phyloP scores from a whole-genome alignment of 352 stramenopile genomes.

The Globisporangium parvum region DNA sequence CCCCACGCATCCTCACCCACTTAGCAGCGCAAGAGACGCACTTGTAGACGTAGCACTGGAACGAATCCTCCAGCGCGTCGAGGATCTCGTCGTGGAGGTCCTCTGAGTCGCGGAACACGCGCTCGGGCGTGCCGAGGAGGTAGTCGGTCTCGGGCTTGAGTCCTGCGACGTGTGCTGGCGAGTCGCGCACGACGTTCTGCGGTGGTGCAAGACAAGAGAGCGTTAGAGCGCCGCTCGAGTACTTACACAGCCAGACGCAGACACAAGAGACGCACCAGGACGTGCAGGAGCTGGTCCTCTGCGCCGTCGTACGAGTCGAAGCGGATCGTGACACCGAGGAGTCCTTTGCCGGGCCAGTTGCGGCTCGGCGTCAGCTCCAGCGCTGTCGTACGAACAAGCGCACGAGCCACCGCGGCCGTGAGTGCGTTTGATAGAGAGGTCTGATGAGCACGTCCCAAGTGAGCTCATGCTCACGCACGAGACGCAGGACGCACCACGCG shows the following conservation, averaged over 20 bases:
- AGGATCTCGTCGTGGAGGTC: slow-evolving; percentile 89
- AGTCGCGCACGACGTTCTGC: slow-evolving; percentile 84
- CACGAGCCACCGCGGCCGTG: background rate
- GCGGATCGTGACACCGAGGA: slow-evolving; percentile 96
- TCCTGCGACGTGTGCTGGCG: slow-evolving; percentile 86
- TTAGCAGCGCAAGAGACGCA: slow-evolving; percentile 16
- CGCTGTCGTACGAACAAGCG: slow-evolving; percentile 21
- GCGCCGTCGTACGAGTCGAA: slow-evolving; percentile 96
- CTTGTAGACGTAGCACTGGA: slow-evolving; percentile 99
- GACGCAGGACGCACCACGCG: slow-evolving; percentile 24
- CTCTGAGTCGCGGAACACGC: slow-evolving; percentile 79
- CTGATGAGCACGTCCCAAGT: no score
- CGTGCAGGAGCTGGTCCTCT: slow-evolving; percentile 93
- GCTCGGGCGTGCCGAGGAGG: slow-evolving; percentile 91
- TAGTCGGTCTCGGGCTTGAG: slow-evolving; percentile 90
- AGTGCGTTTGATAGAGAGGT: no score
- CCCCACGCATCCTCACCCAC: background rate
- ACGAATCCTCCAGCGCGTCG: slow-evolving; percentile 85
- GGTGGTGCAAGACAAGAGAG: background rate
- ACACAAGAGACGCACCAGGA: slow-evolving; percentile 62
- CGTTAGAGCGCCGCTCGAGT: background rate
- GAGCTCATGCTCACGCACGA: no score
- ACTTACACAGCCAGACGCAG: background rate
- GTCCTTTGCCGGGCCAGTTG: slow-evolving; percentile 91
- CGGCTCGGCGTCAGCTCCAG: slow-evolving; percentile 88